phyloP scores from a whole-genome alignment of 805 yeast species.

The Lipomyces orientalis region DNA sequence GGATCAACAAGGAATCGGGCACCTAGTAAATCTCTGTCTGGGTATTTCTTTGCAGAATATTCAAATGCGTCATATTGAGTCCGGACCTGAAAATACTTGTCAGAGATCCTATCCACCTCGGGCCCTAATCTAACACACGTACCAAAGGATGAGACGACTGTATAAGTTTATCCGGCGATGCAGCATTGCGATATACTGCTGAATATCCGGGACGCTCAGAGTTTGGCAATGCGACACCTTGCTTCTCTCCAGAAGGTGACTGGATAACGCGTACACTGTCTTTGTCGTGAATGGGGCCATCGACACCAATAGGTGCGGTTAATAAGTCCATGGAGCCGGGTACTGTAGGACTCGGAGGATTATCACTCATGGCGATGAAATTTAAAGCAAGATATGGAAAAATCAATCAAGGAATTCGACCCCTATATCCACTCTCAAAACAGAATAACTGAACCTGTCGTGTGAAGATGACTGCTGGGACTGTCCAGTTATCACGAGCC shows the following conservation, averaged over 20 bases:
- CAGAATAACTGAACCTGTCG: no score
- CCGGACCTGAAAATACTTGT: slow-evolving; percentile 39
- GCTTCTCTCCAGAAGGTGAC: slow-evolving; percentile 40
- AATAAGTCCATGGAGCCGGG: slow-evolving; percentile 17
- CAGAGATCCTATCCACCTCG: not conserved
- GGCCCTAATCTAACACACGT: slow-evolving; percentile 4
- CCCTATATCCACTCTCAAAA: no score
- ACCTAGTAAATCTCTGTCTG: slow-evolving; percentile 49
- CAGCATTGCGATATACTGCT: slow-evolving; percentile 56
- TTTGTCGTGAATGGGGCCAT: slow-evolving; percentile 22
- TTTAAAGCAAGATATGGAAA: no score
- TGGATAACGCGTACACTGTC: slow-evolving; percentile 23
- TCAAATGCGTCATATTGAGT: slow-evolving; percentile 50
- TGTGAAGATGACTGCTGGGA: no score
- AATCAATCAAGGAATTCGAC: no score
- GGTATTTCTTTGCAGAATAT: slow-evolving; percentile 40
- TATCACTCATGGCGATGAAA: slow-evolving; percentile 12
- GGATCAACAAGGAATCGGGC: slow-evolving; percentile 46
- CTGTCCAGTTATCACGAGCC: no score
- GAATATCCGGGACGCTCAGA: slow-evolving; percentile 55
- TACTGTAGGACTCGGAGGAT: slow-evolving; percentile 19
- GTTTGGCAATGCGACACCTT: slow-evolving; percentile 51
- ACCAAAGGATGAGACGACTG: slow-evolving; percentile 45
- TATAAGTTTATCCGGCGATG: slow-evolving; percentile 44
- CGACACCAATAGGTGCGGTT: slow-evolving; percentile 18